These are phyloP conservation scores for Calonectria leucothoes DNA, from an alignment of 2,329 filamentous ascomycete species.

Conservation along the genomic window DNA sequence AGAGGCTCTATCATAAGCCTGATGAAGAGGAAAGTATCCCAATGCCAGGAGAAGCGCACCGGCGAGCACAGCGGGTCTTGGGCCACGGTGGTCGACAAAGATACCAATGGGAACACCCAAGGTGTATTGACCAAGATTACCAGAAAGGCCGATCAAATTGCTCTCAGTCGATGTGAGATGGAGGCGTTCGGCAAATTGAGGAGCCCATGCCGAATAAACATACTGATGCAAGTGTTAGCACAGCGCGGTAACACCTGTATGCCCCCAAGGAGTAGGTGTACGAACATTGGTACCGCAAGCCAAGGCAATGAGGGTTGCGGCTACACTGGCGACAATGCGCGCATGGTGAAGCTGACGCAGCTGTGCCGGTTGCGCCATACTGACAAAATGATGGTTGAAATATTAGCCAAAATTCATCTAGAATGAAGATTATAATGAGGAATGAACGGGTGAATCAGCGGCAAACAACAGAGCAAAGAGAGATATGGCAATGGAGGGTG, in stretches of 20 bases:
- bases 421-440: not conserved
- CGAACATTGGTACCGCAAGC: slow-evolving; percentile 93
- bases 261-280: not conserved
- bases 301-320: slow-evolving; percentile 85
- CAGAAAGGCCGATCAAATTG: slow-evolving; percentile 88
- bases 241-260: not conserved
- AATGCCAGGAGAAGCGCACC: slow-evolving; percentile 78
- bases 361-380: slow-evolving; percentile 40
- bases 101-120: slow-evolving; percentile 90
- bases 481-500: not conserved
- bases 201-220: slow-evolving; percentile 97
- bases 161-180: slow-evolving; percentile 91
- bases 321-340: slow-evolving; percentile 84
- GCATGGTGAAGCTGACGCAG: slow-evolving; percentile 63
- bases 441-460: not conserved
- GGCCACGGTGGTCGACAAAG: slow-evolving; percentile 85
- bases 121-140: slow-evolving; percentile 94
- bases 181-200: slow-evolving; percentile 90
- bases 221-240: slow-evolving; percentile 69
- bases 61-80: slow-evolving; percentile 80
- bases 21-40: slow-evolving; percentile 89
- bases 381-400: not conserved
- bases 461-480: not conserved
- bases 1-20: slow-evolving; percentile 78
- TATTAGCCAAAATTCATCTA: slow-evolving; percentile 4